Evolutionary conservation across 73 alveolate species (phyloP), one percentile per base, ranked within the genome.

Genomic region (Urostyla sp.): DNA sequence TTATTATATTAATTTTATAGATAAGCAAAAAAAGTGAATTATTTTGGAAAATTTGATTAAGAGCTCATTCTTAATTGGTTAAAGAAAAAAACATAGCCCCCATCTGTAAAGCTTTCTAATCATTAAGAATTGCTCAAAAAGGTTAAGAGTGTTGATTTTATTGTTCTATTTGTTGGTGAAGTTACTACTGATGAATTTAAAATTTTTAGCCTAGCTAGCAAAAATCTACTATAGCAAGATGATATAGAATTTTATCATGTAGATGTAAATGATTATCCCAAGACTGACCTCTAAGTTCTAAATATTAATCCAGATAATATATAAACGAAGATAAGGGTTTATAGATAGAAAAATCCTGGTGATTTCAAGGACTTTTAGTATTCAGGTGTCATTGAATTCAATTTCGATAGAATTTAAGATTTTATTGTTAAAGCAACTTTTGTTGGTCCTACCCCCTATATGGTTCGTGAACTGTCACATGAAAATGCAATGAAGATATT

Each of bases 401-500:
- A 69, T 48, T 69, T 48, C 23, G 83, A 49, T 10, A 30, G 11
- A 2, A 11, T 69, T 3, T 13, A n/a, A 31, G 10, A 1, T 1
- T 69, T 69, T 31, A 32, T 69, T 27, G 34, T 69, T 1, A 5
- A 48, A 37, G 49, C 72, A 16, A 69, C 83, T 27, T 69, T 69
- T 30, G 69, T 49, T 15, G 83, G 83, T 1, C 83, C 83, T 15
- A 69, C 66, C 8, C 83, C 83, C 15, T 67, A 49, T 27, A 69
- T 69, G 6, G 52, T 49, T 8, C 44, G 83, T 20, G 83, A 69
- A 35, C 54, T 69, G 2, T 46, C 72, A 26, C 44, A 53, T 20
- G 83, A 69, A 49, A 69, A 69, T 49, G 83, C 83, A 3, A 69
- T 69, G 83, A 69, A 69, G 44, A 69, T 69, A 5, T 69, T 69